These are phyloP conservation scores for Ophidiomyces ophidiicola DNA, from an alignment of 2,329 filamentous ascomycete species.

Conservation along the genomic window DNA sequence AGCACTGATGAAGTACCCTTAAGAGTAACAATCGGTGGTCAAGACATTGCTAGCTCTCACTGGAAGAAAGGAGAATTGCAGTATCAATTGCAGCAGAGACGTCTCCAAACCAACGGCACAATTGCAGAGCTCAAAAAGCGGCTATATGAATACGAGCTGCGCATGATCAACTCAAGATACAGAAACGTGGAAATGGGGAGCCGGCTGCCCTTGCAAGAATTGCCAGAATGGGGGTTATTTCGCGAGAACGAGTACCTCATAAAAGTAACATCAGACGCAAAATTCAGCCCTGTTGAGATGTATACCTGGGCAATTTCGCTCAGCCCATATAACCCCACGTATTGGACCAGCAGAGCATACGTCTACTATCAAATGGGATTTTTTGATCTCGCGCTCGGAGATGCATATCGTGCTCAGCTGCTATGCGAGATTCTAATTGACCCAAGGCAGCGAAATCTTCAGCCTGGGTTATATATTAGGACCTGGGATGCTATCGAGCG, in stretches of 20 bases:
- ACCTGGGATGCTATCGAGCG: slow-evolving; percentile 26
- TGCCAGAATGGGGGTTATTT: slow-evolving; percentile 22
- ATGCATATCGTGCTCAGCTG: slow-evolving; percentile 26
- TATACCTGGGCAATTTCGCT: slow-evolving; percentile 27
- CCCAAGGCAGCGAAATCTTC: slow-evolving; percentile 16
- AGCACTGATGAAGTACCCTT: not conserved
- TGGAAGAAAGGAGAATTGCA: slow-evolving; percentile 16
- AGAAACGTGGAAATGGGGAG: slow-evolving; percentile 11
- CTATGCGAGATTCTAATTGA: slow-evolving; percentile 24
- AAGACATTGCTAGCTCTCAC: slow-evolving; percentile 13
- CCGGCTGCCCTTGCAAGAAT: slow-evolving; percentile 19
- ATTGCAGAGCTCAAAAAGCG: slow-evolving; percentile 16
- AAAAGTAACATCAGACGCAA: slow-evolving; percentile 12
- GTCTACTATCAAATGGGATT: slow-evolving; percentile 24
- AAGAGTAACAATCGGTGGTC: slow-evolving; percentile 12
- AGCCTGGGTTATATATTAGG: slow-evolving; percentile 22
- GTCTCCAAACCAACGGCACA: slow-evolving; percentile 11
- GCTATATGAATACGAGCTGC: slow-evolving; percentile 18
- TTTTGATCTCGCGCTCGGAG: slow-evolving; percentile 29
- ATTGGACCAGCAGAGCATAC: slow-evolving; percentile 28
- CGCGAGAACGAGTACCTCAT: slow-evolving; percentile 15
- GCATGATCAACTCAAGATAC: not conserved
- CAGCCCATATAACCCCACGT: slow-evolving; percentile 29
- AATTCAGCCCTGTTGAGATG: slow-evolving; percentile 23
- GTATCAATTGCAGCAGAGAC: slow-evolving; percentile 15